A percentile compares a stretch with the other conserved stretches of the same genome.
phyloP scores from a whole-genome alignment of 306 rosid genomes.

The Casuarina glauca region DNA sequence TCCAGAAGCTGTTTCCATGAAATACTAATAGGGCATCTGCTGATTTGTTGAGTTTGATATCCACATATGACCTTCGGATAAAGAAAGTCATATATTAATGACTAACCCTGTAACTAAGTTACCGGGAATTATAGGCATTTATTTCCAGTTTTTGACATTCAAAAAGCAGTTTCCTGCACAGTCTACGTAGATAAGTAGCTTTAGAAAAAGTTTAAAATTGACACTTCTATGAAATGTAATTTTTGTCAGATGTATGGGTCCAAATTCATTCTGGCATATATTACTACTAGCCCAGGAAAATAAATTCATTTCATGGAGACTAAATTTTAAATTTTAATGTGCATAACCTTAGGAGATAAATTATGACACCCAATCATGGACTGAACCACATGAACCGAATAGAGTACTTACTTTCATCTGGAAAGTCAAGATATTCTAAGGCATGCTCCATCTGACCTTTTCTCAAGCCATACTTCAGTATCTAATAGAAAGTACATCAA shows the following conservation, averaged over 20 bases:
- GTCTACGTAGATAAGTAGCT: not conserved
- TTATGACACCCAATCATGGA: not conserved
- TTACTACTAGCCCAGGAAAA: not conserved
- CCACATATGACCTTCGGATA: not conserved
- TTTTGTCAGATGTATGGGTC: too few species aligned
- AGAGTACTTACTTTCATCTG: constrained; percentile 63
- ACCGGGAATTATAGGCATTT: not conserved
- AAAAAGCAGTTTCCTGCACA: not conserved
- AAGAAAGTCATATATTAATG: not conserved
- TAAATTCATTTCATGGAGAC: not conserved
- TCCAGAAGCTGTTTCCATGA: not conserved
- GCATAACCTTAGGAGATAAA: constrained; percentile 3
- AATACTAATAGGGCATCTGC: not conserved
- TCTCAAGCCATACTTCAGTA: constrained; percentile 36
- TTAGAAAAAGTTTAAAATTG: not conserved
- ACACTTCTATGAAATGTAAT: not conserved
- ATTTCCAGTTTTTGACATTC: not conserved
- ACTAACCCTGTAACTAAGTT: not conserved
- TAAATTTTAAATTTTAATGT: not conserved
- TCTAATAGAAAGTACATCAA: constrained; percentile 42
- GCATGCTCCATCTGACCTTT: constrained; percentile 18
- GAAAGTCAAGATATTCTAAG: constrained; percentile 67
- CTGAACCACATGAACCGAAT: not conserved
- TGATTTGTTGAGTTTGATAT: not conserved
- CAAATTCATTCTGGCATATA: too few species aligned